Conservation (phyloP, 768 basidiomycete genomes). For the Boletus bicolor region DNA sequence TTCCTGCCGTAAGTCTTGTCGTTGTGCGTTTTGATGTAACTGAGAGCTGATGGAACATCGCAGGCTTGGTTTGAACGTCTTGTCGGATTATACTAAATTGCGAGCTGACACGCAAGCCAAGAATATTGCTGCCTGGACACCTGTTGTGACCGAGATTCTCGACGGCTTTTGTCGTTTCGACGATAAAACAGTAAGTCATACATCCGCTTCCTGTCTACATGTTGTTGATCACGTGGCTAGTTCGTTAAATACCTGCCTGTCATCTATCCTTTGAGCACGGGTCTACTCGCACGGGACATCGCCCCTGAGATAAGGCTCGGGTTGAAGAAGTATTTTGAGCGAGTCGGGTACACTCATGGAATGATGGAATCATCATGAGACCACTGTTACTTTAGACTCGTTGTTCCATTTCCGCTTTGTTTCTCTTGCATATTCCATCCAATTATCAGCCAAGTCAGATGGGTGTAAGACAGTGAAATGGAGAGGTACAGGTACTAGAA, state of each 20-base stretch:
- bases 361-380: conserved; percentile 59
- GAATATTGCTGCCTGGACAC: conserved; percentile 96
- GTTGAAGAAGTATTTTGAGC: conserved; percentile 73
- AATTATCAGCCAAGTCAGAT: conserved; percentile 34
- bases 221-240: conserved; percentile 40
- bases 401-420: conserved; percentile 4
- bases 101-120: conserved; percentile 88
- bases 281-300: conserved; percentile 79
- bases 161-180: conserved; percentile 89
- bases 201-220: not conserved
- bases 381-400: conserved; percentile 20
- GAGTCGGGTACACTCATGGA: conserved; percentile 72
- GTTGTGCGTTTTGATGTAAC: not conserved
- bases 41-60: conserved; percentile 4
- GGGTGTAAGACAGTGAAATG: conserved; percentile 13
- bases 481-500: conserved; percentile 32
- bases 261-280: conserved; percentile 87
- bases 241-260: conserved; percentile 85
- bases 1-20: conserved; percentile 56
- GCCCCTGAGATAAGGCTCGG: conserved; percentile 79
- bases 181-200: conserved; percentile 74
- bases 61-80: conserved; percentile 83
- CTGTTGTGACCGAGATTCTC: conserved; percentile 94
- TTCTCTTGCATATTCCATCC: conserved; percentile 19
- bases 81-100: conserved; percentile 88